Percentiles rank a stretch among this genome's conserved stretches.
Evolutionary conservation across 805 yeast species (phyloP).

Genomic region (Candida krabiensis): DNA sequence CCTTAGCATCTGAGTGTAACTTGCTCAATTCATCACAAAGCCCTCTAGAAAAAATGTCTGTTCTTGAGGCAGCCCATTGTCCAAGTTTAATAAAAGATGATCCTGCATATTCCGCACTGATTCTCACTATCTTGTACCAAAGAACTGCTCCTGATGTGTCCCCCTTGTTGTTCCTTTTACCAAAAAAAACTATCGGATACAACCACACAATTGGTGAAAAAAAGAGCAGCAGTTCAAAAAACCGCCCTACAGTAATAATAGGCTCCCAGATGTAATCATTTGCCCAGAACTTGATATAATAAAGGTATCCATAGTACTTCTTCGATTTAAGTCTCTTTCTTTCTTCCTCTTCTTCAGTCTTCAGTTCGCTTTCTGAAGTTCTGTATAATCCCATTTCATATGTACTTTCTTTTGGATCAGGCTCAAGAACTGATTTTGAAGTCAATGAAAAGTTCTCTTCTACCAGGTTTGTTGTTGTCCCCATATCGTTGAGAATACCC

Average conservation of each 20-base stretch:
- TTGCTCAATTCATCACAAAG: constrained; percentile 75
- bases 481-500: constrained; percentile 15
- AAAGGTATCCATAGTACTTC: constrained; percentile 33
- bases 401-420: constrained; percentile 57
- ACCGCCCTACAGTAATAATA: constrained; percentile 61
- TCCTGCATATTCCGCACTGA: constrained; percentile 80
- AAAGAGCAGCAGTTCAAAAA: constrained; percentile 62
- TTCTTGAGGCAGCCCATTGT: constrained; percentile 98
- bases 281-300: constrained; percentile 41
- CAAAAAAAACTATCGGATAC: constrained; percentile 65
- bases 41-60: constrained; percentile 82
- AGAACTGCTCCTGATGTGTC: constrained; percentile 60
- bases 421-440: constrained; percentile 38
- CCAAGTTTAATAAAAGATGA: constrained; percentile 91
- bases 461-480: constrained; percentile 14
- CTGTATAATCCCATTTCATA: constrained; percentile 65
- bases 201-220: constrained; percentile 68
- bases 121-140: constrained; percentile 70
- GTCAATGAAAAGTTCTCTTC: constrained; percentile 17
- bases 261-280: constrained; percentile 69
- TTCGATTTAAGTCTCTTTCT: constrained; percentile 30
- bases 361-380: constrained; percentile 59
- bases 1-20: constrained; percentile 79
- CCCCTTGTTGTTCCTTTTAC: constrained; percentile 38
- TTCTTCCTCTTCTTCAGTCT: constrained; percentile 34